Conservation (phyloP, 495 filamentous ascomycete genomes). For the Usnea hakonensis region DNA sequence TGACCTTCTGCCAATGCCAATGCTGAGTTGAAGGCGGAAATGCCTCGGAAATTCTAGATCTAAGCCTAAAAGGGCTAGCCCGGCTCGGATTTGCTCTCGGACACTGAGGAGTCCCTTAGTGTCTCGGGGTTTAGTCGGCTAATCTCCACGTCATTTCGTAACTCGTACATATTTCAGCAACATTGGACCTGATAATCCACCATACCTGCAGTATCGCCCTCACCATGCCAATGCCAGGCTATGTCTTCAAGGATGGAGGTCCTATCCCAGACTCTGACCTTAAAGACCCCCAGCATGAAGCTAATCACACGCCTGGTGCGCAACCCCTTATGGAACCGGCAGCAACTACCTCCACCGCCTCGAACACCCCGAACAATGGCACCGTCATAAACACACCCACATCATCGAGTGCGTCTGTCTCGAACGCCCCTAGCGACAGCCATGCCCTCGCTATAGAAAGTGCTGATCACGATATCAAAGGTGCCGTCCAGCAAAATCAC, state of each 20-base stretch:
- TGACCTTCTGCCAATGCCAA: too few relatives aligned
- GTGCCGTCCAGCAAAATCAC: constrained; percentile 39
- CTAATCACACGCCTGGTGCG: constrained; percentile 5
- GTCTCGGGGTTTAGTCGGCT: neutral
- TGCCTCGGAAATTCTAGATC: neutral
- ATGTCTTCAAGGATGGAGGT: constrained; percentile 26
- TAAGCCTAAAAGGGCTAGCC: neutral
- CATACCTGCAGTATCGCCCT: neutral
- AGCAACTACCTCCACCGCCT: constrained; percentile 16
- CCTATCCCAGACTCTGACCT: constrained; percentile 26
- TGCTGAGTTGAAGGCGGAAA: neutral
- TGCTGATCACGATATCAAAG: constrained; percentile 39
- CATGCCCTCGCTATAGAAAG: constrained; percentile 39
- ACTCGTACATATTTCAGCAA: neutral
- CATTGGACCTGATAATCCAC: neutral
- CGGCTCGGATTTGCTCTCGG: neutral
- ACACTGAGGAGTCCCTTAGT: neutral
- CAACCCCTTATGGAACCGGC: constrained; percentile 8
- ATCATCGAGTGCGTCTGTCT: constrained; percentile 19
- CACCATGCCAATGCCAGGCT: constrained; percentile 27
- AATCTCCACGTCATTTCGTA: neutral
- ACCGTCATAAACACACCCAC: constrained; percentile 20
- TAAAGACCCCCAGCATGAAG: constrained; percentile 17
- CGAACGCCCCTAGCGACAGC: constrained; percentile 37
- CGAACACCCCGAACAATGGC: constrained; percentile 1